phyloP scores from a whole-genome alignment of 1,139 yeast genomes.

The Pichiaceae sp. region DNA sequence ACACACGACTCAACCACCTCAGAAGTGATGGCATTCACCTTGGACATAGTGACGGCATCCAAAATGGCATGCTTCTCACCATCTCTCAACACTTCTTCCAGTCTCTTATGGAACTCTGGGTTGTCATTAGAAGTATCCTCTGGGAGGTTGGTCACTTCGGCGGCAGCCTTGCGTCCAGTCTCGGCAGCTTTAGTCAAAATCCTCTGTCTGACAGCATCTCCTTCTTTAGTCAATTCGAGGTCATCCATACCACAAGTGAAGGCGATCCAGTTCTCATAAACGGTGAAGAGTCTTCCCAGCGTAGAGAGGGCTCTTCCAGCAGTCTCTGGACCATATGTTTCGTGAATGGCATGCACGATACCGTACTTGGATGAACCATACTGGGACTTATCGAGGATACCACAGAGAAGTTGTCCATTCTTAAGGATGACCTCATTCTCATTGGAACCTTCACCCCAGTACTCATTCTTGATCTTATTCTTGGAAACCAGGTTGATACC shows the following conservation, averaged over 20 bases:
- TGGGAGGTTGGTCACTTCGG: slow-evolving; percentile 85
- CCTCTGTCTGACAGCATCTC: slow-evolving; percentile 82
- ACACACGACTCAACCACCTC: slow-evolving; percentile 91
- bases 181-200: slow-evolving; percentile 70
- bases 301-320: slow-evolving; percentile 90
- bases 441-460: slow-evolving; percentile 80
- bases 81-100: slow-evolving; percentile 93
- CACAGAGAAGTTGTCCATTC: slow-evolving; percentile 82
- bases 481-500: slow-evolving; percentile 79
- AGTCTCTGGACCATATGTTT: slow-evolving; percentile 83
- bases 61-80: slow-evolving; percentile 85
- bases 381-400: slow-evolving; percentile 95
- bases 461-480: slow-evolving; percentile 88
- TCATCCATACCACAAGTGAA: slow-evolving; percentile 99
- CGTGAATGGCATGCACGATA: slow-evolving; percentile 92
- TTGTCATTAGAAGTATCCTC: slow-evolving; percentile 44
- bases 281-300: slow-evolving; percentile 88
- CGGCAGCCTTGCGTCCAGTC: slow-evolving; percentile 86
- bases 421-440: slow-evolving; percentile 84
- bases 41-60: slow-evolving; percentile 93
- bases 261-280: slow-evolving; percentile 85
- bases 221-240: slow-evolving; percentile 82
- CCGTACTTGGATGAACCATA: slow-evolving; percentile 98
- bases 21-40: slow-evolving; percentile 86
- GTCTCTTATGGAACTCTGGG: slow-evolving; percentile 74